Evolutionary conservation across 176 grass and related monocot genomes (phyloP).

Genomic region (Carex littledalei): DNA sequence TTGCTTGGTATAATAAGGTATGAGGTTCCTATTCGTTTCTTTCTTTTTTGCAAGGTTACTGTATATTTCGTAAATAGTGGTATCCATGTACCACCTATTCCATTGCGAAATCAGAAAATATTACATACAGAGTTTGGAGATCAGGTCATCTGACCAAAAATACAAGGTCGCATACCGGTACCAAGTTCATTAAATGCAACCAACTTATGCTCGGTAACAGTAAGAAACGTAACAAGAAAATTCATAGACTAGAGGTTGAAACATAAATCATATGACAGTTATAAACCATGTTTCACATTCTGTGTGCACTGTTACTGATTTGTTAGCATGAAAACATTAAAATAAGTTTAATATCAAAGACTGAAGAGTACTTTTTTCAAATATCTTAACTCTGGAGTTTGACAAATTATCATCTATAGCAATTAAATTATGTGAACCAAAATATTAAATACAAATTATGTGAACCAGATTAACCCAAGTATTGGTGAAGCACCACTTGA

Average conservation of each 20-base stretch:
- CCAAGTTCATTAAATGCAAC: too few relatives aligned
- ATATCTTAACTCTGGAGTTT: background rate
- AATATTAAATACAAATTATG: background rate
- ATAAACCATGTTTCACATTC: background rate
- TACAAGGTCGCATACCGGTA: too few relatives aligned
- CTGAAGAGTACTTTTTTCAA: background rate
- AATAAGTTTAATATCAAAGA: background rate
- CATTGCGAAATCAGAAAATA: too few relatives aligned
- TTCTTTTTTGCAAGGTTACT: too few relatives aligned
- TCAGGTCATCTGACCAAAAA: too few relatives aligned
- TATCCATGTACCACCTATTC: too few relatives aligned
- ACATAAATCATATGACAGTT: too few relatives aligned
- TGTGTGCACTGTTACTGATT: background rate
- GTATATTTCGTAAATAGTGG: too few relatives aligned
- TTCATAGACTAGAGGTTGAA: too few relatives aligned
- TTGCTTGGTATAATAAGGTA: too few relatives aligned
- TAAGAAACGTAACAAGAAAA: background rate
- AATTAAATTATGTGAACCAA: background rate
- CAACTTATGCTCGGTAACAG: background rate
- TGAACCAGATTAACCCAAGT: conserved; percentile 12
- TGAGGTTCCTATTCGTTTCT: too few relatives aligned
- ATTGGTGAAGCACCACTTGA: background rate
- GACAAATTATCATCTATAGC: background rate
- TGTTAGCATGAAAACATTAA: background rate
- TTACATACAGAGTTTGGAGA: too few relatives aligned